A percentile compares a stretch with the other conserved stretches of the same genome.
phyloP scores from a whole-genome alignment of 2,329 filamentous ascomycete species.

The Colletotrichum brevisporum region DNA sequence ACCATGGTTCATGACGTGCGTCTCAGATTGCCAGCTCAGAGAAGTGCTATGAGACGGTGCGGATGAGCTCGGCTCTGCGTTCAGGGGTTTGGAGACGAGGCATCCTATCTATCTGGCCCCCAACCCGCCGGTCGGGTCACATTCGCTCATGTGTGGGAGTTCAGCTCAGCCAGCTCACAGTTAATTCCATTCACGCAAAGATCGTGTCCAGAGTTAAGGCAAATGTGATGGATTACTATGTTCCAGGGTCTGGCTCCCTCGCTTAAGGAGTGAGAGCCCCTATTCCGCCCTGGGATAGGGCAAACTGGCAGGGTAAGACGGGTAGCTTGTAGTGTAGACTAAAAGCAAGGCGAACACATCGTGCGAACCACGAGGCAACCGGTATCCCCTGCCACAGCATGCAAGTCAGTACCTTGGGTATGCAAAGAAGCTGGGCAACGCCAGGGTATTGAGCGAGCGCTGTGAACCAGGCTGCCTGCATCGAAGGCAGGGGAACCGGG shows the following conservation, averaged over 20 bases:
- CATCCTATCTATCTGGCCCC: neutral
- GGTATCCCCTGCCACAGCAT: constrained; percentile 9
- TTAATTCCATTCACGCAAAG: neutral
- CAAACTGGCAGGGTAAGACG: neutral
- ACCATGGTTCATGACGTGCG: too few relatives aligned
- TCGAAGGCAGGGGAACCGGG: neutral
- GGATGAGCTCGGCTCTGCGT: too few relatives aligned
- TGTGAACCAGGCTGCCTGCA: constrained; percentile 11
- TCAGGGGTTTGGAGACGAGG: too few relatives aligned
- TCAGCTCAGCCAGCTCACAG: neutral
- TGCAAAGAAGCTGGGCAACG: neutral
- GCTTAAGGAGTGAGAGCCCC: neutral
- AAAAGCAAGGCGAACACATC: neutral
- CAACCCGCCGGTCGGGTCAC: neutral
- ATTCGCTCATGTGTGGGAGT: neutral
- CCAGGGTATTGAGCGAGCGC: neutral
- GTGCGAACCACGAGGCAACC: constrained; percentile 19
- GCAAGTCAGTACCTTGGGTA: neutral
- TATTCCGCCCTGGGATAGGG: neutral
- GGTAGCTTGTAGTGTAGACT: neutral
- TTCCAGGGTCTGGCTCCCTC: neutral
- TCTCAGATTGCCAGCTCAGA: too few relatives aligned
- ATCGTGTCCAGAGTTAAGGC: neutral
- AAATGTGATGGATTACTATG: neutral
- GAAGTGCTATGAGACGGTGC: too few relatives aligned